Conservation (phyloP, 768 basidiomycete species). For the Lyophyllum shimeji region DNA sequence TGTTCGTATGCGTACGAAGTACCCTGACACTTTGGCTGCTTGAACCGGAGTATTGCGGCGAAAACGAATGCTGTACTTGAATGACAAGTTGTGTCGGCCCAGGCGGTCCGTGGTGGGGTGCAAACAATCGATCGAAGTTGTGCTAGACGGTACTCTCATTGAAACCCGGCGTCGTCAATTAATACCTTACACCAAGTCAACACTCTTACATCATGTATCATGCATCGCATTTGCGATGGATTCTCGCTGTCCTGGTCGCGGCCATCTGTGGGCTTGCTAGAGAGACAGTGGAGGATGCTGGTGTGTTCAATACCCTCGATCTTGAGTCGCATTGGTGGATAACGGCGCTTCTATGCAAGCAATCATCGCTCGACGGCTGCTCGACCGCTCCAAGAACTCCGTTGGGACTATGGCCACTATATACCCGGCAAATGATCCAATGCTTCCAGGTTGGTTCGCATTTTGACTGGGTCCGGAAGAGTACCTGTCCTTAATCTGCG, state of each 20-base stretch:
- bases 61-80: too few relatives aligned
- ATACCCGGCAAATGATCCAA: conserved; percentile 40
- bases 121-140: too few relatives aligned
- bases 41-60: too few relatives aligned
- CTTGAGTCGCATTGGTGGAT: neutral
- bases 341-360: conserved; percentile 25
- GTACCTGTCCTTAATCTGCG: neutral
- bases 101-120: too few relatives aligned
- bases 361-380: conserved; percentile 39
- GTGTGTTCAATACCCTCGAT: conserved; percentile 21
- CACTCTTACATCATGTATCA: too few relatives aligned
- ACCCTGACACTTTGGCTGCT: too few relatives aligned
- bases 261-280: conserved; percentile 13
- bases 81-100: too few relatives aligned
- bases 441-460: conserved; percentile 33
- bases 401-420: conserved; percentile 52
- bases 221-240: neutral
- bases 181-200: too few relatives aligned
- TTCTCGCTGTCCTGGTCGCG: neutral
- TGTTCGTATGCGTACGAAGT: too few relatives aligned
- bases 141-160: too few relatives aligned
- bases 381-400: conserved; percentile 34
- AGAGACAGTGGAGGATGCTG: conserved; percentile 51
- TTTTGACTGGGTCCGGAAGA: neutral
- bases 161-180: too few relatives aligned